Conservation (phyloP, 768 basidiomycete species). For the Panaeolus cyanescens region DNA sequence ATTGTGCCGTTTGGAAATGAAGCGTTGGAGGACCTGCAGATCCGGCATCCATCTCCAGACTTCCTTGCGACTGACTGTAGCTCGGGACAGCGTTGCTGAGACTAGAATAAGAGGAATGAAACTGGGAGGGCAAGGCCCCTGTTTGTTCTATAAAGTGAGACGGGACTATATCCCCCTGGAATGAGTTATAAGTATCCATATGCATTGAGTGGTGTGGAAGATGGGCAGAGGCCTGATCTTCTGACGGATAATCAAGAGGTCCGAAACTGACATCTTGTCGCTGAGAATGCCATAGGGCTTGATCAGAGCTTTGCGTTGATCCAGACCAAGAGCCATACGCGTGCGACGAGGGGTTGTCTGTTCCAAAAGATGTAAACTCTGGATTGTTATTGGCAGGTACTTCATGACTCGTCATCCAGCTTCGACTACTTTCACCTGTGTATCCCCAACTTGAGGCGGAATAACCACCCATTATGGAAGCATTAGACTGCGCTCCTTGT, state of each 20-base stretch:
- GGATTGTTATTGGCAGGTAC: neutral
- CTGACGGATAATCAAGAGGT: constrained; percentile 16
- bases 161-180: constrained; percentile 7
- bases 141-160: constrained; percentile 9
- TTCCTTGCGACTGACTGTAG: constrained; percentile 12
- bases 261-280: constrained; percentile 12
- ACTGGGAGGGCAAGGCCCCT: constrained; percentile 12
- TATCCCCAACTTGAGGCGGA: constrained; percentile 16
- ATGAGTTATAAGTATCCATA: neutral
- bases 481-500: constrained; percentile 2
- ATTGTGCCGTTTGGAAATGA: constrained; percentile 14
- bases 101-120: constrained; percentile 9
- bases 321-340: neutral
- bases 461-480: constrained; percentile 17
- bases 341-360: constrained; percentile 3
- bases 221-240: constrained; percentile 10
- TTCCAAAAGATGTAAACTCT: neutral
- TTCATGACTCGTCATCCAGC: constrained; percentile 16
- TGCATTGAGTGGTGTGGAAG: constrained; percentile 3
- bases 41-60: constrained; percentile 19
- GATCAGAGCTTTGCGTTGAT: neutral
- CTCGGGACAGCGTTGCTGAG: constrained; percentile 8
- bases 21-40: constrained; percentile 12
- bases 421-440: constrained; percentile 12
- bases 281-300: constrained; percentile 11